These are phyloP conservation scores for Diaporthe amygdali DNA, from an alignment of 2,329 filamentous ascomycete species.

Conservation along the genomic window DNA sequence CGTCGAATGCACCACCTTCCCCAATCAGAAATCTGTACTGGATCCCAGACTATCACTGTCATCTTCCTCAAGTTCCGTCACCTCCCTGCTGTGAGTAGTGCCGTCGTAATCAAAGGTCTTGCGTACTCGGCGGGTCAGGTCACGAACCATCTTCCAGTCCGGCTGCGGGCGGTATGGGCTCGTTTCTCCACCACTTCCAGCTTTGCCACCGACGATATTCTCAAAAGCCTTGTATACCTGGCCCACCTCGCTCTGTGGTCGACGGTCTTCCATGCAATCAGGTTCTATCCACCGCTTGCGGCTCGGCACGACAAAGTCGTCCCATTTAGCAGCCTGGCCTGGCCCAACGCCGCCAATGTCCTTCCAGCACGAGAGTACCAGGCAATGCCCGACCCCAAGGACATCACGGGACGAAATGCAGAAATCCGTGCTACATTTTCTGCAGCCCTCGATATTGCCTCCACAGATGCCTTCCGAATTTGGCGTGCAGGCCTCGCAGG, in stretches of 20 bases:
- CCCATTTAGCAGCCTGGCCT: background rate
- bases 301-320: background rate
- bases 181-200: background rate
- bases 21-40: background rate
- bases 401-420: background rate
- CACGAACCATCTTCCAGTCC: background rate
- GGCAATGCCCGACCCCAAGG: background rate
- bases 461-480: background rate
- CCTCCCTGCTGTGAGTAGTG: background rate
- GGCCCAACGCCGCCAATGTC: background rate
- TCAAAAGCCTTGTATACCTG: background rate
- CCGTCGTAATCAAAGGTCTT: background rate
- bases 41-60: too few relatives aligned
- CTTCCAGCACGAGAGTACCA: slow-evolving; percentile 15
- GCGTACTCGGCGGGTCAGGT: background rate
- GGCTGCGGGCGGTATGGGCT: background rate
- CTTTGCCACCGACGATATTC: background rate
- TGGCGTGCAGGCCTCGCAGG: background rate
- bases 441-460: background rate
- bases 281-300: accelerated
- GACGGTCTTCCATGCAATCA: background rate
- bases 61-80: background rate
- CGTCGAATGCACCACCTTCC: background rate
- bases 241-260: background rate
- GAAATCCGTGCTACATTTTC: background rate